Evolutionary conservation across 2,329 filamentous ascomycete species (phyloP).

Genomic region (Tolypocladium cylindrosporum): DNA sequence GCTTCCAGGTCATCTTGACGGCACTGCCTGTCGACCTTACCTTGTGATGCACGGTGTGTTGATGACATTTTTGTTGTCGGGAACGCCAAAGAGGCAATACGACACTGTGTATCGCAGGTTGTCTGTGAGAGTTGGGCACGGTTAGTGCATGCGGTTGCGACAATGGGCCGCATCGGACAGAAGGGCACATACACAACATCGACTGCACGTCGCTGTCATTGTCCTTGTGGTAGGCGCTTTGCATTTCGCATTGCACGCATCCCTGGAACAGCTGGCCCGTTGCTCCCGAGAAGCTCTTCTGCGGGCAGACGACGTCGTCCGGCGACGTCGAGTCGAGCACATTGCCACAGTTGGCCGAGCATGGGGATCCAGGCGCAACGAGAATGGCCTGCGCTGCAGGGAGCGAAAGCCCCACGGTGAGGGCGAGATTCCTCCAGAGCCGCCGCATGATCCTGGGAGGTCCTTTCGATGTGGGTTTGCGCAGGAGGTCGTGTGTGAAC

Average conservation of each 20-base stretch:
- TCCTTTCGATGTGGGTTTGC: neutral
- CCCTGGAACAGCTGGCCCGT: constrained; percentile 38
- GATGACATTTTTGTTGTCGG: constrained; percentile 28
- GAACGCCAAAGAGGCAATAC: constrained; percentile 43
- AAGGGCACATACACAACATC: constrained; percentile 40
- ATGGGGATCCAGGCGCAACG: constrained; percentile 37
- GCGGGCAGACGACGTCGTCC: constrained; percentile 38
- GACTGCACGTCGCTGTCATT: constrained; percentile 42
- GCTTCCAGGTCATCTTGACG: neutral
- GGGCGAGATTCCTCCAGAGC: neutral
- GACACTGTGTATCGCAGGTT: constrained; percentile 47
- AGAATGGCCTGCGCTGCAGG: constrained; percentile 23
- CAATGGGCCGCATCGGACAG: neutral
- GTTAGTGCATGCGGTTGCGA: constrained; percentile 5
- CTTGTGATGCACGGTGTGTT: constrained; percentile 41
- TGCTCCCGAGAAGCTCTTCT: constrained; percentile 26
- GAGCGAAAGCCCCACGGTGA: constrained; percentile 2
- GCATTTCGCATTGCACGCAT: constrained; percentile 42
- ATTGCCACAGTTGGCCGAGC: constrained; percentile 42
- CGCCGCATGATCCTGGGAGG: neutral
- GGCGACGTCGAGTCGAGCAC: constrained; percentile 33
- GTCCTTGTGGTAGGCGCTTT: constrained; percentile 34
- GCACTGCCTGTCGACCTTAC: constrained; percentile 20
- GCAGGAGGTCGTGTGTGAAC: neutral
- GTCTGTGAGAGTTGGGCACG: constrained; percentile 26